Conservation (phyloP, 306 rosid species). For the Psophocarpus tetragonolobus region DNA sequence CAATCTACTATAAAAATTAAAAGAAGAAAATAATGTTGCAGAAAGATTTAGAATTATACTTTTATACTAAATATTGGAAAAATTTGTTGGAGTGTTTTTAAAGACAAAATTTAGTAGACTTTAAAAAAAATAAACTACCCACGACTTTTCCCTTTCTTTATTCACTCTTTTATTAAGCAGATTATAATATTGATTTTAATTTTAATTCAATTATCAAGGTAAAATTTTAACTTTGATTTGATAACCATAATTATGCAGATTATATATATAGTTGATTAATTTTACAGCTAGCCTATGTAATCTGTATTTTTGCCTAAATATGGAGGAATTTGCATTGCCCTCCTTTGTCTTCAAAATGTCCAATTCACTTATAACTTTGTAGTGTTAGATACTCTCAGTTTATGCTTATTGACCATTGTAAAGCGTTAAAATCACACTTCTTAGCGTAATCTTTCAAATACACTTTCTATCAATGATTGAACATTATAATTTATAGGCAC, state of each 20-base stretch:
- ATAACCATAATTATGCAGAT: too few relatives aligned
- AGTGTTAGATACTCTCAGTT: conserved; percentile 47
- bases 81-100: too few relatives aligned
- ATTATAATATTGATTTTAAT: too few relatives aligned
- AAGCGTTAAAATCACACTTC: background rate
- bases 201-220: too few relatives aligned
- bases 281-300: background rate
- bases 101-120: too few relatives aligned
- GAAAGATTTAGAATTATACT: background rate
- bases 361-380: conserved; percentile 45
- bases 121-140: too few relatives aligned
- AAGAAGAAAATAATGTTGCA: background rate
- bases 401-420: conserved; percentile 42
- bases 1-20: too few relatives aligned
- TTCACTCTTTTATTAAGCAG: too few relatives aligned
- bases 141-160: too few relatives aligned
- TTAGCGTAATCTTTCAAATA: background rate
- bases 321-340: conserved; percentile 47
- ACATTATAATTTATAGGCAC: background rate
- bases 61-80: too few relatives aligned
- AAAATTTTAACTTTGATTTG: too few relatives aligned
- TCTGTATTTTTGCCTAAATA: conserved; percentile 30
- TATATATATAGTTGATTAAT: background rate
- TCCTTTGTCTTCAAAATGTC: conserved; percentile 47
- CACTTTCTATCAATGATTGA: background rate